Evolutionary conservation across 176 grass and related monocot genomes (phyloP), one percentile per base, ranked within the genome.

Genomic region (Carex scoparia): DNA sequence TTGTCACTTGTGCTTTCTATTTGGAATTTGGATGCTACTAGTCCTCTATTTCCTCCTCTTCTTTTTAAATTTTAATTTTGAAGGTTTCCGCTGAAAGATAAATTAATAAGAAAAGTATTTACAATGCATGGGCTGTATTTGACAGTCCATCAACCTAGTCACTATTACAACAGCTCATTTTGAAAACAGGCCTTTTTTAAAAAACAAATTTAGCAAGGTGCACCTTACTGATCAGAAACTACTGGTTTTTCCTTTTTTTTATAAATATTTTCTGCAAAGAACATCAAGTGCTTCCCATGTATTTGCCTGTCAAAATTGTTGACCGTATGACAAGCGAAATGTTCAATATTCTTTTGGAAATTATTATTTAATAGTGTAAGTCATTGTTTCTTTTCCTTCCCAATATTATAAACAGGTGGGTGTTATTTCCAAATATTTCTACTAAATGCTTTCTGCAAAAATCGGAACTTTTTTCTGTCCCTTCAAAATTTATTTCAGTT

Each of bases 1-100:
- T 89, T 35, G 55, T 88, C 87, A 87, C 58, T 49, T 84, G 67
- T 62, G 12, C 49, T 77, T 55, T 77, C 73, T 55, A 77, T 77
- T 77, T 77, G n/a, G 27, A 77, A 77, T 77, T 75, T 77, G 3
- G 3, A 51, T 70, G 4, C 2, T 70, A 40, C 35, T 69, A 70
- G 37, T 3, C 15, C 58, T 61, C 18, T 61, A n/a, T 18, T 70
- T 70, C 35, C 35, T 12, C 35, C 33, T 38, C 66, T 69, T 42
- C 14, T 69, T 69, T 37, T 37, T 38, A 16, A 16, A 8, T 18
- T 33, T 33, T 33, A 3, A 3, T 37, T 37, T 37, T 37, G 35
- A 37, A 37, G 35, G 35, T 37, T 37, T 37, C 35, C 35, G 3
- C 35, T 37, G 0, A 37, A 37, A 37, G 35, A 37, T 37, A 37